Conservation (phyloP, 495 filamentous ascomycete genomes). For the Extremus antarcticus region DNA sequence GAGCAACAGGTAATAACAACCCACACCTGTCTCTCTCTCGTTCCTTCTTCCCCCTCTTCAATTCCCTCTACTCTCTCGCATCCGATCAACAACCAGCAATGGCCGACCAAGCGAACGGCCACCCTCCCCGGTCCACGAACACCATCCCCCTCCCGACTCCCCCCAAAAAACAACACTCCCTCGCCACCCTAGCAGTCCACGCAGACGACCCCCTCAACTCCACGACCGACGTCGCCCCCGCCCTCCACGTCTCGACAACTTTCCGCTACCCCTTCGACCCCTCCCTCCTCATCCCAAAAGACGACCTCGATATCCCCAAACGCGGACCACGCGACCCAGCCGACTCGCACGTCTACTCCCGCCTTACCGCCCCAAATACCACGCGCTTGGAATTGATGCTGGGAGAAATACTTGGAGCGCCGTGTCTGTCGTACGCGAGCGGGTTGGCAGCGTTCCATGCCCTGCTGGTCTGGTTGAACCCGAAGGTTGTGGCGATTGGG, state of each 20-base stretch:
- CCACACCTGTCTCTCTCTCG: no score
- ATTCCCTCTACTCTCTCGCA: background rate
- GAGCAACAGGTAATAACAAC: background rate
- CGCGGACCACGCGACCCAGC: constrained; percentile 1
- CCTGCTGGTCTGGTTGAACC: constrained; percentile 64
- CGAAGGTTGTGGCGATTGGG: constrained; percentile 64
- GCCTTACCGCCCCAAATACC: constrained; percentile 59
- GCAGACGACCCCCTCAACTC: constrained; percentile 69
- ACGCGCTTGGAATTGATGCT: constrained; percentile 79
- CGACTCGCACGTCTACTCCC: constrained; percentile 61
- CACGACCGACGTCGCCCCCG: constrained; percentile 66
- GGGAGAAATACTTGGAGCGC: constrained; percentile 56
- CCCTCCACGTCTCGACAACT: constrained; percentile 78
- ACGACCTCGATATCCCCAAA: constrained; percentile 29
- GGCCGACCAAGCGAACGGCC: background rate
- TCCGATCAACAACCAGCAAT: background rate
- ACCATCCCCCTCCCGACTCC: background rate
- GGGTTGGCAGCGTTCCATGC: constrained; percentile 84
- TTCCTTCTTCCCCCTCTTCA: background rate
- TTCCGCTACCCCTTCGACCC: constrained; percentile 71
- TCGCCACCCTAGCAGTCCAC: constrained; percentile 70
- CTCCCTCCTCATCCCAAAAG: constrained; percentile 41
- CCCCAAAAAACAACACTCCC: constrained; percentile 26
- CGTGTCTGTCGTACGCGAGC: constrained; percentile 64
- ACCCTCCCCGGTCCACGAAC: background rate